Evolutionary conservation across 2,329 filamentous ascomycete genomes (phyloP).

Genomic region (Biscogniauxia marginata): DNA sequence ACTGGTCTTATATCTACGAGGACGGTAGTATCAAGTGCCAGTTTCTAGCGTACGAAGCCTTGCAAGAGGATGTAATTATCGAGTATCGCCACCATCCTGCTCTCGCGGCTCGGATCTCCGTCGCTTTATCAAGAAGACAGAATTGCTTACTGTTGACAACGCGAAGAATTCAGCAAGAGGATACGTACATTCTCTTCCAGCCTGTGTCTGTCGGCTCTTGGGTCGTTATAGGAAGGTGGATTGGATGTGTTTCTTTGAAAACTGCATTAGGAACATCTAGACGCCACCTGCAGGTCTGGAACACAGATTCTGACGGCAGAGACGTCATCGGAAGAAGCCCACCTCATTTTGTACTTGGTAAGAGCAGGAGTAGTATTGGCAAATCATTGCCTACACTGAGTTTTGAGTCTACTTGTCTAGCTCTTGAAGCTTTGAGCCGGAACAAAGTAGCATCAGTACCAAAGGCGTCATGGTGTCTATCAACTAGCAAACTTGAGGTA

Average conservation of each 20-base stretch:
- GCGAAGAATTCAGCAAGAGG: slow-evolving; percentile 9
- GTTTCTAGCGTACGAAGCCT: slow-evolving; percentile 7
- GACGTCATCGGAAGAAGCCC: slow-evolving; percentile 6
- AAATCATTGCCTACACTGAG: slow-evolving; percentile 6
- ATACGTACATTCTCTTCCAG: slow-evolving; percentile 9
- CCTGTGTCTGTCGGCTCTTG: slow-evolving; percentile 4
- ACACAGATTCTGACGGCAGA: slow-evolving; percentile 2
- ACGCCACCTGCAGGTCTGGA: slow-evolving; percentile 7
- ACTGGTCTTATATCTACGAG: slow-evolving; percentile 8
- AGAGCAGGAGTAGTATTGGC: no score
- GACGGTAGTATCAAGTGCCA: slow-evolving; percentile 9
- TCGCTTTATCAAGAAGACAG: slow-evolving; percentile 7
- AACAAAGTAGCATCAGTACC: neutral
- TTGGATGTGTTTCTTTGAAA: slow-evolving; percentile 9
- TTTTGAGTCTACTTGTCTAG: slow-evolving; percentile 3
- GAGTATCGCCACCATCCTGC: slow-evolving; percentile 10
- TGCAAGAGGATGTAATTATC: slow-evolving; percentile 3
- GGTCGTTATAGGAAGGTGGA: slow-evolving; percentile 6
- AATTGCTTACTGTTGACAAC: slow-evolving; percentile 9
- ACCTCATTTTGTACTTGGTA: slow-evolving; percentile 7
- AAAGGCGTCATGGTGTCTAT: slow-evolving; percentile 6
- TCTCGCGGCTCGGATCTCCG: slow-evolving; percentile 10
- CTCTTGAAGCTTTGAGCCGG: slow-evolving; percentile 1
- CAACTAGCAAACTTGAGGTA: slow-evolving; percentile 6
- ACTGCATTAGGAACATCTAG: slow-evolving; percentile 6